Base-by-base conservation (phyloP, 208 protist species). In the Acanthamoeba rhysodes region DNA sequence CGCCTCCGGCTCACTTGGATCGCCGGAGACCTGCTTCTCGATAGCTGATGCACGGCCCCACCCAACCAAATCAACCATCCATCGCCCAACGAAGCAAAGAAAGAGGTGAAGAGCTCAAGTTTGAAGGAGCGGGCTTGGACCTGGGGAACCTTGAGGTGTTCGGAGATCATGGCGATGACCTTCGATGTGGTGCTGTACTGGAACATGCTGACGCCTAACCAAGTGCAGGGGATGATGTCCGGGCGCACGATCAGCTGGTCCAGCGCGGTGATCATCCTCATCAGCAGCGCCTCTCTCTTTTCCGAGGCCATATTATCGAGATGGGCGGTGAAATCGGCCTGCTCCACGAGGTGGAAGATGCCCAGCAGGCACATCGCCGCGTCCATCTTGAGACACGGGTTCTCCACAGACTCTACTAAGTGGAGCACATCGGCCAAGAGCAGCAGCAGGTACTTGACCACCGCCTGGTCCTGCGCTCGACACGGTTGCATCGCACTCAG, bases 181-280 rank as follows among this genome's bases (percentile, higher is more conserved):
- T 95, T 88, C 7, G 90, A 82, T 0, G 94, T 94, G 1, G 93
- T 96, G 4, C 29, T 41, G 50, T 96, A 96, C 41, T 96, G 95
- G 62, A 96, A 96, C 92, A 96, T 94, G 18, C 37, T 70, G 9
- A 96, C 2, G 12, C 78, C 90, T 2, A 95, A 84, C 95, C 95
- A 96, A 24, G 95, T 96, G 9, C 87, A 80, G 5, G 95, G 93
- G 2, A 94, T 94, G 16, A 76, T 41, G 24, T 48, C 53, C 0
- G 90, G 68, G 4, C 59, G 70, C 32, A n/a, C n/a, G 24, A 96
- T 20, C 18, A 96, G 29, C 45, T 68, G 78, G 16, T 96, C 74
- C 0, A 96, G 59, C 0, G 93, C 22, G 34, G 8, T 16, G 2
- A 96, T 32, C 7, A 95, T 2, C 50, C 93, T 70, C 12, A 24